phyloP scores from a whole-genome alignment of 305 asterid genomes.

The Lippia alba region DNA sequence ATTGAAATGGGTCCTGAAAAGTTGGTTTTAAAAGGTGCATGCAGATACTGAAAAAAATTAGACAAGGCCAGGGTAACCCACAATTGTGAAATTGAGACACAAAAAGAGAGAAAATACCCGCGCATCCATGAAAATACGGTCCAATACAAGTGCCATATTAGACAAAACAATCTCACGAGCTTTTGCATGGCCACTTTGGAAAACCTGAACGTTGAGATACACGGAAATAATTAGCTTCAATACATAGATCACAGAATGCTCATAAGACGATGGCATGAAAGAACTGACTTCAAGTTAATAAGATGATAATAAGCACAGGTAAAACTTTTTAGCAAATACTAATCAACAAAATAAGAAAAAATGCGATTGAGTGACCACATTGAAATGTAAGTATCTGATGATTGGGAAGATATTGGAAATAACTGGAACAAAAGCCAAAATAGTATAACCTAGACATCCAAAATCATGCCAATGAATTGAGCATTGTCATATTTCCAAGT shows the following conservation, averaged over 20 bases:
- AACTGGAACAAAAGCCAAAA: slow-evolving; percentile 10
- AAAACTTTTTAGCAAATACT: neutral
- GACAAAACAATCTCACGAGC: slow-evolving; percentile 67
- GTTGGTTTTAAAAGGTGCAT: slow-evolving; percentile 31
- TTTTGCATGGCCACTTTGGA: slow-evolving; percentile 67
- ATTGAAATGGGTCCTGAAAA: slow-evolving; percentile 83
- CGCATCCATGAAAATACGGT: slow-evolving; percentile 72
- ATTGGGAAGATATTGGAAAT: neutral
- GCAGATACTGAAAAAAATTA: slow-evolving; percentile 8
- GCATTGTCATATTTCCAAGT: slow-evolving; percentile 7
- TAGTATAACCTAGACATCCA: slow-evolving; percentile 14
- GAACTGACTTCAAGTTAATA: slow-evolving; percentile 1
- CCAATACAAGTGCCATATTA: slow-evolving; percentile 75
- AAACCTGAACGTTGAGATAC: slow-evolving; percentile 54
- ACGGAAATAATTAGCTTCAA: slow-evolving; percentile 23
- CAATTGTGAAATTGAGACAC: slow-evolving; percentile 26
- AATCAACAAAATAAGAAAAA: neutral
- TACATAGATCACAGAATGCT: slow-evolving; percentile 28
- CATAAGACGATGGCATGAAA: slow-evolving; percentile 19
- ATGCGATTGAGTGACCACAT: neutral
- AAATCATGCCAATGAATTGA: slow-evolving; percentile 15
- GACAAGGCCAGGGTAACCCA: slow-evolving; percentile 15
- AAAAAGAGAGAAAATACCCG: slow-evolving; percentile 51
- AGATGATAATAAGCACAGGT: neutral
- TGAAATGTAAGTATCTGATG: slow-evolving; percentile 5